Conservation (phyloP, 2,329 filamentous ascomycete genomes). For the Annulohypoxylon truncatum region DNA sequence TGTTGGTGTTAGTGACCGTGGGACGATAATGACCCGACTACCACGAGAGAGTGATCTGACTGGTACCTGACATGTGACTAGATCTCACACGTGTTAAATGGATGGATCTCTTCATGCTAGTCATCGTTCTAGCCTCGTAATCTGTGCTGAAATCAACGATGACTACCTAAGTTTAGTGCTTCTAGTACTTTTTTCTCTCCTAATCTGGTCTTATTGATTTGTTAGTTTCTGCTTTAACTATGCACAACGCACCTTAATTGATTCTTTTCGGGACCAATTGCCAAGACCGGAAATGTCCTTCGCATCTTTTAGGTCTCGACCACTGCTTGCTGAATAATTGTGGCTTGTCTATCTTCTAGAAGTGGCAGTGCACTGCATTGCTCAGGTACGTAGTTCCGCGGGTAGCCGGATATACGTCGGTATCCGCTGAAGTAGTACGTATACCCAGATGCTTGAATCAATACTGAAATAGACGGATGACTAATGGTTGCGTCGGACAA, state of each 20-base stretch:
- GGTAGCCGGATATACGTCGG: conserved; percentile 32
- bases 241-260: not conserved
- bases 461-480: conserved; percentile 17
- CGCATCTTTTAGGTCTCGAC: conserved; percentile 22
- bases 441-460: not conserved
- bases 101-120: conserved; percentile 22
- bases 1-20: conserved; percentile 32
- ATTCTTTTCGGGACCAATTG: conserved; percentile 18
- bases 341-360: conserved; percentile 35
- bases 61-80: conserved; percentile 41
- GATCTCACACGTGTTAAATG: conserved; percentile 31
- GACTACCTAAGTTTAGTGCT: conserved; percentile 3
- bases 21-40: conserved; percentile 37
- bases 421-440: conserved; percentile 3
- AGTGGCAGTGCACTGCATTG: conserved; percentile 35
- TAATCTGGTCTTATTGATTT: not conserved
- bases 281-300: conserved; percentile 17
- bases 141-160: conserved; percentile 14
- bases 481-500: conserved; percentile 20
- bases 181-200: not conserved
- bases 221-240: not conserved
- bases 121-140: conserved; percentile 26
- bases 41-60: conserved; percentile 40
- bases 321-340: conserved; percentile 24
- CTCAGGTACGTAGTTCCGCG: conserved; percentile 9